These are phyloP conservation scores for Globisporangium uncinulatum DNA, from an alignment of 352 stramenopile species.

Conservation along the genomic window DNA sequence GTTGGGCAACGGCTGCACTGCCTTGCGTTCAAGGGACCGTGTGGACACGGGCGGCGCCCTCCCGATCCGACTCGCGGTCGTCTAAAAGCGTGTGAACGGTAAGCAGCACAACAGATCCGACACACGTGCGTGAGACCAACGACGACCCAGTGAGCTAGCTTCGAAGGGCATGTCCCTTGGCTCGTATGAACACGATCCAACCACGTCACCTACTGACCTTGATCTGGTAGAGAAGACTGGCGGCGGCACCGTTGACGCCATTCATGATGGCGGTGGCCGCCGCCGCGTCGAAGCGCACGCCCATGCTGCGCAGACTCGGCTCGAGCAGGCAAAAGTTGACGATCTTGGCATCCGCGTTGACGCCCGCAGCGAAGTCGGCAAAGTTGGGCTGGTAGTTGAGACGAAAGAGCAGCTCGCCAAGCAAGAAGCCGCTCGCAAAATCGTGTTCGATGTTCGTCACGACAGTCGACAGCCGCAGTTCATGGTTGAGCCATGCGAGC, in stretches of 20 bases:
- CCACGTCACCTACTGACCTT: conserved; percentile 31
- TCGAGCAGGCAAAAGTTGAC: conserved; percentile 88
- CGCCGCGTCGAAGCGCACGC: conserved; percentile 74
- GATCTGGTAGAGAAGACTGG: conserved; percentile 85
- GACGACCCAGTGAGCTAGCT: too few relatives aligned
- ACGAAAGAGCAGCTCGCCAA: conserved; percentile 80
- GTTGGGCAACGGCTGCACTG: conserved; percentile 56
- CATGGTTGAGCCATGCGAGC: conserved; percentile 78
- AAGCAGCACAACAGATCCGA: not conserved
- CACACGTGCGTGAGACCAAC: not conserved
- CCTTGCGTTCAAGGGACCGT: conserved; percentile 35
- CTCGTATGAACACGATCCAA: too few relatives aligned
- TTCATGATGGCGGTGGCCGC: conserved; percentile 81
- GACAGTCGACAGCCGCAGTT: conserved; percentile 60
- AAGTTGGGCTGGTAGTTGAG: conserved; percentile 90
- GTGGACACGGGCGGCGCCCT: conserved; percentile 47
- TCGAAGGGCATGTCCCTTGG: too few relatives aligned
- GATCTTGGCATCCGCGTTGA: conserved; percentile 76
- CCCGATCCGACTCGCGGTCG: conserved; percentile 33
- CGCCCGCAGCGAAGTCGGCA: conserved; percentile 65
- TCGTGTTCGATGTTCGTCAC: conserved; percentile 64
- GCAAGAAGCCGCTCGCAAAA: conserved; percentile 82
- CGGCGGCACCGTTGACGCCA: conserved; percentile 41
- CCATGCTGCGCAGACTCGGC: conserved; percentile 62
- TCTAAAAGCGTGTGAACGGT: conserved; percentile 15